Base-by-base conservation (phyloP, 768 basidiomycete species). In the Termitomyces sp. region DNA sequence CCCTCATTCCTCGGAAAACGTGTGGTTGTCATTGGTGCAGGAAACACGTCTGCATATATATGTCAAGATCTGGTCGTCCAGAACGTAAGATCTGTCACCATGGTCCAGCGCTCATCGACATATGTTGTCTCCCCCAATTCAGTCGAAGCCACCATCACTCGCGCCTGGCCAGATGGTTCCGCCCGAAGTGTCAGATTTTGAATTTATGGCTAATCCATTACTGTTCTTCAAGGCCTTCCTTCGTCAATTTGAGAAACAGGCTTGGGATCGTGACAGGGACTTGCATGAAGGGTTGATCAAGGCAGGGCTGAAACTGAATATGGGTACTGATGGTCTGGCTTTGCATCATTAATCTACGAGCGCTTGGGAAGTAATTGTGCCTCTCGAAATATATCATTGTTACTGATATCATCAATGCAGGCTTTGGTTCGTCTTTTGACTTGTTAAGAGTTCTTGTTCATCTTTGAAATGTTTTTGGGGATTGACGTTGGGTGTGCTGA, bases 401-500 rank as follows among this genome's bases (percentile, higher is more conserved):
- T 48, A 21, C 19, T 48, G 14, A 47, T 1, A 6, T 32, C 17
- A 47, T 19, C 21, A 27, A 6, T 47, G 30, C 14, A 48, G 45
- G 45, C 14, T 48, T 19, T 46, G 30, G 32, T 48, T 19, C 7
- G 47, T 16, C 32, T 21, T n/a, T 4, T 48, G 2, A 34, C 7
- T 16, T 32, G 12, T 1, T 0, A 40, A 35, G 21, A 12, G n/a
- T 16, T 19, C 8, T 30, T 10, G 39, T 7, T 30, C 39, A 7
- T 10, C 11, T 21, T 54, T 28, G 17, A 37, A n/a, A 48, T 52
- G 23, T 37, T 30, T 44, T 25, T 32, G 72, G 71, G 69, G 68
- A 39, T 72, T 21, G 79, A 81, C 59, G 74, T 76, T 49, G 83
- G 81, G 27, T 77, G 77, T 42, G 76, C 77, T 32, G 73, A 81